Percentiles rank a stretch among this genome's conserved stretches.
Conservation (phyloP, 1,284 basidiomycete genomes). For the Moesziomyces parantarcticus region DNA sequence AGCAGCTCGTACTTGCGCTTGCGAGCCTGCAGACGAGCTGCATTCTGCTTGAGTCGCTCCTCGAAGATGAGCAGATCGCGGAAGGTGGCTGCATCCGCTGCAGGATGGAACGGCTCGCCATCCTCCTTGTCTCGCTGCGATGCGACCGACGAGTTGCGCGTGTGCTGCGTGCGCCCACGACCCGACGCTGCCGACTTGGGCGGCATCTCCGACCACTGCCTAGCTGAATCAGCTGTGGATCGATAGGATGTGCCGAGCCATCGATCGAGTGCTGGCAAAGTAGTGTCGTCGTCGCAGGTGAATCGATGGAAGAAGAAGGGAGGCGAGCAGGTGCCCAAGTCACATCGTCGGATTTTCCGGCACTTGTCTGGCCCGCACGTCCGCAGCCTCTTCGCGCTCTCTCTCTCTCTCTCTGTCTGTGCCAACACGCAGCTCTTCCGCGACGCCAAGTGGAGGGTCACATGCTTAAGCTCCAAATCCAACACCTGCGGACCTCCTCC, state of each 20-base stretch:
- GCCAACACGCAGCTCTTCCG: too few species aligned
- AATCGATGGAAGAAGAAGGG: background rate
- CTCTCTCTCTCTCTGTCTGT: too few species aligned
- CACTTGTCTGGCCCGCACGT: too few species aligned
- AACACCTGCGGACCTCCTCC: too few species aligned
- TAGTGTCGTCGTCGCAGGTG: too few species aligned
- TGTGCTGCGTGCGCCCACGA: conserved; percentile 29
- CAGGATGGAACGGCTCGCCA: conserved; percentile 69
- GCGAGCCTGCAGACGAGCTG: conserved; percentile 80
- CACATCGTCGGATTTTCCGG: too few species aligned
- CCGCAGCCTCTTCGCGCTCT: too few species aligned
- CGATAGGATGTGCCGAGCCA: background rate
- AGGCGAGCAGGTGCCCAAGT: too few species aligned
- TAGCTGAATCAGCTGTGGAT: background rate
- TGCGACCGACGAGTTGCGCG: conserved; percentile 11
- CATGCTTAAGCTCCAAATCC: too few species aligned
- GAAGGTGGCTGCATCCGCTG: conserved; percentile 80
- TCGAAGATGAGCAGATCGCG: conserved; percentile 92
- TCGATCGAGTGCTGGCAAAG: background rate
- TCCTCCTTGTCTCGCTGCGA: conserved; percentile 14
- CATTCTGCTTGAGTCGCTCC: conserved; percentile 93
- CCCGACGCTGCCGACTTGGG: conserved; percentile 17
- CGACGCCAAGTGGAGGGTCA: too few species aligned
- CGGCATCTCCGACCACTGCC: conserved; percentile 14
- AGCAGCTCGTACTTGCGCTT: conserved; percentile 82